Percentiles rank a stretch among this genome's conserved stretches.
Conservation (phyloP, 2,329 filamentous ascomycete species). For the Botryotinia convoluta region DNA sequence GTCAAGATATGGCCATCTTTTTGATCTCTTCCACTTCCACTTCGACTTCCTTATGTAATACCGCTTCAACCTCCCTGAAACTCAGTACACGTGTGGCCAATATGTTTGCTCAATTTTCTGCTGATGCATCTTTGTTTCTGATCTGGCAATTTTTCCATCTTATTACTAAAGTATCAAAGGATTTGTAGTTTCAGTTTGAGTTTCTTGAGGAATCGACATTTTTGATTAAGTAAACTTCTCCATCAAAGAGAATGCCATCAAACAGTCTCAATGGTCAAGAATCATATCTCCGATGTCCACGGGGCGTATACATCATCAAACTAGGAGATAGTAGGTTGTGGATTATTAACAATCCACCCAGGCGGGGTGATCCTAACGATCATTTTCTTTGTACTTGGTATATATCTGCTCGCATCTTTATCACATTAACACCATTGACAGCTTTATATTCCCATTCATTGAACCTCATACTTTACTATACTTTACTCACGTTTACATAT, state of each 20-base stretch:
- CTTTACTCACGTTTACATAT: background rate
- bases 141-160: too few species aligned
- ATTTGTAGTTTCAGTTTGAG: background rate
- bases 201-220: background rate
- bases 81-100: background rate
- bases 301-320: background rate
- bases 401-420: background rate
- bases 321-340: conserved; percentile 13
- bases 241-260: background rate
- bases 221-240: background rate
- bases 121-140: too few species aligned
- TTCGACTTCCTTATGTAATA: background rate
- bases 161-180: too few species aligned
- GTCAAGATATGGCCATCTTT: background rate
- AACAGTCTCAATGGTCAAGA: background rate
- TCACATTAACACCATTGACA: background rate
- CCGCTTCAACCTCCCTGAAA: too few species aligned
- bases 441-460: background rate
- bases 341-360: background rate
- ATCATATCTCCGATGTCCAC: conserved; percentile 9
- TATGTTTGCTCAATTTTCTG: background rate
- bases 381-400: background rate
- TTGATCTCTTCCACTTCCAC: background rate
- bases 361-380: background rate
- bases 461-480: background rate